These are phyloP conservation scores for Venturia asperata DNA, from an alignment of 2,329 filamentous ascomycete species.

Conservation along the genomic window DNA sequence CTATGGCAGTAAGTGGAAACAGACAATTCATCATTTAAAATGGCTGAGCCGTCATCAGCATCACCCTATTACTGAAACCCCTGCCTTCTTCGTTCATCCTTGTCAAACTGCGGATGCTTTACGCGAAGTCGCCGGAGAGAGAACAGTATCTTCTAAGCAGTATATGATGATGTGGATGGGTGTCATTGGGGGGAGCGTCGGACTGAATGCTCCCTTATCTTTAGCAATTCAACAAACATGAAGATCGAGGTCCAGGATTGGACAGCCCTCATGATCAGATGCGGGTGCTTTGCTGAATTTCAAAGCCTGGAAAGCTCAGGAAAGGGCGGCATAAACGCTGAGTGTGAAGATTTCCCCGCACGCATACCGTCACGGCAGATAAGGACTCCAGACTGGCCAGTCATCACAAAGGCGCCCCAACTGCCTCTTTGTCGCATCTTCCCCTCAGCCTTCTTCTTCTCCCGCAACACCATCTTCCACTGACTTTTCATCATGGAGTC, in stretches of 20 bases:
- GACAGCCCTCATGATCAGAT: neutral
- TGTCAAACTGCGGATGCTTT: slow-evolving; percentile 19
- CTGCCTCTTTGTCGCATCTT: neutral
- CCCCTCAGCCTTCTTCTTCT: neutral
- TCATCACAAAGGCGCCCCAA: neutral
- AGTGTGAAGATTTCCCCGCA: neutral
- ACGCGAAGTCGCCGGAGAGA: neutral
- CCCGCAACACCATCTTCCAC: neutral
- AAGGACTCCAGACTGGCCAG: neutral
- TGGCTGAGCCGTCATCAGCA: slow-evolving; percentile 1
- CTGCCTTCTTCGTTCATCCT: slow-evolving; percentile 19
- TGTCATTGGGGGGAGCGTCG: slow-evolving; percentile 9
- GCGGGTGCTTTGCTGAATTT: neutral
- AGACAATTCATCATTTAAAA: neutral
- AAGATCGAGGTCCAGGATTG: neutral
- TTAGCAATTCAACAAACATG: neutral
- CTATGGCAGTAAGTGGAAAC: slow-evolving; percentile 58
- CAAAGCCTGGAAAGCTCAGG: neutral
- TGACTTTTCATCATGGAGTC: neutral
- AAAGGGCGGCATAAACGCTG: neutral
- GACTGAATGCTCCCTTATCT: slow-evolving; percentile 4
- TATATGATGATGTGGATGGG: slow-evolving; percentile 19
- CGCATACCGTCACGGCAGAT: neutral
- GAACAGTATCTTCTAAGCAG: neutral
- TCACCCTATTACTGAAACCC: slow-evolving; percentile 15